Conservation (phyloP, 2,329 filamentous ascomycete species). For the Mariannaea sp. region DNA sequence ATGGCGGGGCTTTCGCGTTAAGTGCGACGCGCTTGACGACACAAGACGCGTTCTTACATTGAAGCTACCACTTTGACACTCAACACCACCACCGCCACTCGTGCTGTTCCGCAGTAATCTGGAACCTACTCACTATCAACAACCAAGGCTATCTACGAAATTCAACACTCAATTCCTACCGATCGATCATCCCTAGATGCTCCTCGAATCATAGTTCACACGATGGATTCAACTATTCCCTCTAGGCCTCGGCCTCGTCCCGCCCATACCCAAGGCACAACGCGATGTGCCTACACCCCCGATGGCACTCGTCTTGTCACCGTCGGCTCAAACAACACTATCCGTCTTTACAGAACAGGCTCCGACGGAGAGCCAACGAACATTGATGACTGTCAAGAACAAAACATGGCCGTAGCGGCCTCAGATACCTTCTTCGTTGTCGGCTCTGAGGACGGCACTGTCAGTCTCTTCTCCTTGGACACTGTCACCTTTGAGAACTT, state of each 20-base stretch:
- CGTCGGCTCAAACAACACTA: slow-evolving; percentile 90
- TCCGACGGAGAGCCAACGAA: slow-evolving; percentile 91
- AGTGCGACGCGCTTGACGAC: slow-evolving; percentile 49
- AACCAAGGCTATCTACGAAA: not conserved
- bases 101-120: not conserved
- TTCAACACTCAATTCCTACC: not conserved
- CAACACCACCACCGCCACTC: slow-evolving; percentile 10
- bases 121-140: not conserved
- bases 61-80: slow-evolving; percentile 2
- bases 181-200: slow-evolving; percentile 14
- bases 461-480: slow-evolving; percentile 86
- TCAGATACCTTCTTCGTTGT: slow-evolving; percentile 83
- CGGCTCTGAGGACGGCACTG: slow-evolving; percentile 93
- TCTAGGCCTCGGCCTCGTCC: slow-evolving; percentile 65
- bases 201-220: slow-evolving; percentile 9
- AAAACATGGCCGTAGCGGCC: slow-evolving; percentile 79
- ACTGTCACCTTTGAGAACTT: slow-evolving; percentile 78
- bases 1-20: slow-evolving; percentile 43
- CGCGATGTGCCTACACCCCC: slow-evolving; percentile 86
- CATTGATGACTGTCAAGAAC: slow-evolving; percentile 88
- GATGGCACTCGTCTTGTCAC: slow-evolving; percentile 87
- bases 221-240: slow-evolving; percentile 43
- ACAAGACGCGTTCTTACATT: slow-evolving; percentile 49
- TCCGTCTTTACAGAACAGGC: slow-evolving; percentile 89
- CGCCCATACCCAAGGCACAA: slow-evolving; percentile 83